Base-by-base conservation (phyloP, 768 basidiomycete species). In the Pisolithus tinctorius region DNA sequence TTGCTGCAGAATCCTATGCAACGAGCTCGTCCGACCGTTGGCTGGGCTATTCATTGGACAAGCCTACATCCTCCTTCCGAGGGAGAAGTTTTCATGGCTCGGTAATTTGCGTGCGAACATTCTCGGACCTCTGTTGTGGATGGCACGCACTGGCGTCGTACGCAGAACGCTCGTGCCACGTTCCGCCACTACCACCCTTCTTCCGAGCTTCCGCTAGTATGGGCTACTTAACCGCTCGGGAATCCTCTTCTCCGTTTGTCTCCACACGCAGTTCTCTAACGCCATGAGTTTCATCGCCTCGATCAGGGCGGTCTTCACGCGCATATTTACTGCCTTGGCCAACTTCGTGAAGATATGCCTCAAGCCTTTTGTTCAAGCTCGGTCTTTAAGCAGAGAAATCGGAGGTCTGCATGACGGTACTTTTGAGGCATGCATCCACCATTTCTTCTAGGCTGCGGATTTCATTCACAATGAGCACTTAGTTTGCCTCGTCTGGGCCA, bases 341-440 rank as follows among this genome's bases (percentile, higher is more conserved):
- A 55, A 48, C 46, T 59, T 64, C 23, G 51, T 29, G 55, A 49
- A 52, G 14, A 45, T 39, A 13, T 42, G 49, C 20, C 10, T 41
- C 14, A 27, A 43, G 40, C 51, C 47, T 10, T 44, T 50, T 27
- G 48, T 47, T 37, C 30, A 25, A 39, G 9, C 13, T 4, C 10
- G 14, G 27, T 9, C 26, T 14, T 36, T 3, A 1, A 16, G n/a
- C 6, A 6, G 37, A 13, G 27, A 6, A 4, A 29, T 44, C 3
- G 17, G 6, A 2, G 37, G 25, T 7, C 29, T 4, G 6, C 10
- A 4, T 14, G 34, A 34, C 14, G 13, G 34, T 3, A 4, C 11
- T 34, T 14, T 11, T 16, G 27, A 45, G 27, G 43, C 29, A 16
- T 17, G 23, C n/a, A 27, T n/a, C 13, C 4, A 4, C 51, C 43